Conservation (phyloP, 768 basidiomycete genomes). For the Rhodosporidiobolus odoratus region DNA sequence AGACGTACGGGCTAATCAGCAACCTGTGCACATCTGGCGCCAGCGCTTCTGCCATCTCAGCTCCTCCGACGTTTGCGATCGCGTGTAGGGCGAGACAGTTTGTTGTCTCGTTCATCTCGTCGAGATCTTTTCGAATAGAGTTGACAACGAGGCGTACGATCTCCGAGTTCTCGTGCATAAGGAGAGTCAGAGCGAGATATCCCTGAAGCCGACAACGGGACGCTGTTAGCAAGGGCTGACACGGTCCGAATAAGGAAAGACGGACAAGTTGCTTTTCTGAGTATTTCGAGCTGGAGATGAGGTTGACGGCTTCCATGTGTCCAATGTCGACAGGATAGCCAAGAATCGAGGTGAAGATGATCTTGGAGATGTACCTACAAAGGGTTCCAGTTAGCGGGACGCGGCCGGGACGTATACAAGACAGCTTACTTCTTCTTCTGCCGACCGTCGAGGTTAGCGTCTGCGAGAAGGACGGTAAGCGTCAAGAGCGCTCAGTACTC, state of each 20-base stretch:
- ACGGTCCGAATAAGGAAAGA: background rate
- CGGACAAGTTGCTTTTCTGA: slow-evolving; percentile 96
- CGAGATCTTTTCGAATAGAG: slow-evolving; percentile 93
- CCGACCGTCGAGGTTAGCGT: slow-evolving; percentile 51
- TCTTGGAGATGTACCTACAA: slow-evolving; percentile 89
- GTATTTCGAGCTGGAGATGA: slow-evolving; percentile 91
- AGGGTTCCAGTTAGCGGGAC: background rate
- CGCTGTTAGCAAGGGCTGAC: background rate
- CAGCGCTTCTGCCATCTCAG: slow-evolving; percentile 96
- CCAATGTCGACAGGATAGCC: slow-evolving; percentile 97
- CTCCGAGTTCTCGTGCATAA: slow-evolving; percentile 99
- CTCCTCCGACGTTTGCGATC: slow-evolving; percentile 94
- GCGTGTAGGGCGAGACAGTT: slow-evolving; percentile 96
- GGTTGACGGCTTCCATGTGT: slow-evolving; percentile 98
- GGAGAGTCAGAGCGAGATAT: slow-evolving; percentile 89
- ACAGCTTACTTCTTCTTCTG: slow-evolving; percentile 53
- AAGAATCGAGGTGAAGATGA: slow-evolving; percentile 97
- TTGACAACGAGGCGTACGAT: slow-evolving; percentile 94
- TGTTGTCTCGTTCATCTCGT: slow-evolving; percentile 86
- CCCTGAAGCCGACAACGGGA: too few species aligned
- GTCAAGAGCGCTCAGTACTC: background rate
- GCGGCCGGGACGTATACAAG: too few species aligned
- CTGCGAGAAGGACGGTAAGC: slow-evolving; percentile 29
- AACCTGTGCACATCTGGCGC: slow-evolving; percentile 88
- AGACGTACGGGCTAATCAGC: slow-evolving; percentile 85